Base-by-base conservation (phyloP, 768 basidiomycete genomes). In the Boletus rubescentipes region DNA sequence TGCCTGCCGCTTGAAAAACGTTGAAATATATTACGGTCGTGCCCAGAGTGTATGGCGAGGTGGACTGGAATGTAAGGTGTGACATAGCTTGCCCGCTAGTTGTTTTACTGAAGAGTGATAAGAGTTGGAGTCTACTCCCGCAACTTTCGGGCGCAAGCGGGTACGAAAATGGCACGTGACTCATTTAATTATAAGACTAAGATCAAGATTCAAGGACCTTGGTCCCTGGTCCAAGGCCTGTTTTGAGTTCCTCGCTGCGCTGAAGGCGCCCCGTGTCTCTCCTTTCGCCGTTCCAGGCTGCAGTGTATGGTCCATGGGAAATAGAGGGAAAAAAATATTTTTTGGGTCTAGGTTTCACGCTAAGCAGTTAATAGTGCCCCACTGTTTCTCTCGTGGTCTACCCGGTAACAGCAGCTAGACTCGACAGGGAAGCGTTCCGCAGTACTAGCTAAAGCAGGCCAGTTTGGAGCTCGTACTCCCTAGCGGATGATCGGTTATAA, bases 1-100 rank as follows among this genome's bases (percentile, higher is more conserved):
- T 9, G 9, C 32, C 9, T 16, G 9, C 12, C 15, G 8, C 34
- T 38, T 8, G 35, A 50, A 35, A 16, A 26, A 54, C 11, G 26
- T 8, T 23, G n/a, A 21, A 52, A 45, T 61, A 45, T 61, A 77
- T 53, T 58, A 82, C 81, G 46, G 59, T 72, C 31, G 75, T 61
- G 26, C 72, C 67, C 2, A 75, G 62, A 15, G 64, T 62, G 7
- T 77, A 36, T 4, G 78, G 69, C n/a, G 76, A 60, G 59, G 74
- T 73, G 34, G 72, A 46, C 34, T 75, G 73, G 49, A 76, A 75
- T 44, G 65, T 51, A 47, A 78, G 62, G 49, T 72, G 74, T 44
- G 82, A 66, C 82, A 83, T 83, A 42, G 36, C 58, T 58, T 49
- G 32, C 9, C 31, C 30, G 34, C n/a, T n/a, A 11, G 26, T 55